Evolutionary conservation across 169 alveolate genomes (phyloP).

Genomic region (Theileria annulata): DNA sequence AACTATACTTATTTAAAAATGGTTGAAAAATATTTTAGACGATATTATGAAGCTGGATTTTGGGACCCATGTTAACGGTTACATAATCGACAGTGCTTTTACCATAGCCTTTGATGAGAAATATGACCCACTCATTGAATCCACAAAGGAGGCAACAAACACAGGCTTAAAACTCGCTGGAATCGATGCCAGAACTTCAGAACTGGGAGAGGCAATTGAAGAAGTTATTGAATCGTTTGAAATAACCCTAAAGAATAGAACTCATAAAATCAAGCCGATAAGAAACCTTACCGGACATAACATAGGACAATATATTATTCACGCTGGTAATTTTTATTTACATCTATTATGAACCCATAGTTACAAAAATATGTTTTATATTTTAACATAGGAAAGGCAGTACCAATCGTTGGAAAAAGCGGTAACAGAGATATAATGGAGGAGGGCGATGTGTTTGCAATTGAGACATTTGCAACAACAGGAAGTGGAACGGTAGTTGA

Average conservation of each 20-base stretch:
- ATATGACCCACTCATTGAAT: constrained; percentile 84
- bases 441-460: constrained; percentile 99
- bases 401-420: constrained; percentile 95
- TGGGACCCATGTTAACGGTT: constrained; percentile 99
- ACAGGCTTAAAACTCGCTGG: constrained; percentile 98
- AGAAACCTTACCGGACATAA: constrained; percentile 98
- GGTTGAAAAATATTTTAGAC: constrained; percentile 29
- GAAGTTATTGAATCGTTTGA: constrained; percentile 98
- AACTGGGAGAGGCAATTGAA: constrained; percentile 97
- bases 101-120: constrained; percentile 93
- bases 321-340: constrained; percentile 84
- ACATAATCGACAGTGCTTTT: constrained; percentile 99
- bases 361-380: background rate
- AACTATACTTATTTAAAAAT: background rate
- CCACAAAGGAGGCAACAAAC: constrained; percentile 99
- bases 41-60: constrained; percentile 98
- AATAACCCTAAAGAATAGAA: constrained; percentile 90
- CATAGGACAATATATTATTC: constrained; percentile 95
- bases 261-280: constrained; percentile 92
- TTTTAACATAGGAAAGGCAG: constrained; percentile 85
- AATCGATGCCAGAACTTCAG: constrained; percentile 95
- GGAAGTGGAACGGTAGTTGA: constrained; percentile 94
- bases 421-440: constrained; percentile 92
- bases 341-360: background rate
- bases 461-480: constrained; percentile 98